Evolutionary conservation across 108 stramenopile species (phyloP).

Genomic region (Craspedostauros australis): DNA sequence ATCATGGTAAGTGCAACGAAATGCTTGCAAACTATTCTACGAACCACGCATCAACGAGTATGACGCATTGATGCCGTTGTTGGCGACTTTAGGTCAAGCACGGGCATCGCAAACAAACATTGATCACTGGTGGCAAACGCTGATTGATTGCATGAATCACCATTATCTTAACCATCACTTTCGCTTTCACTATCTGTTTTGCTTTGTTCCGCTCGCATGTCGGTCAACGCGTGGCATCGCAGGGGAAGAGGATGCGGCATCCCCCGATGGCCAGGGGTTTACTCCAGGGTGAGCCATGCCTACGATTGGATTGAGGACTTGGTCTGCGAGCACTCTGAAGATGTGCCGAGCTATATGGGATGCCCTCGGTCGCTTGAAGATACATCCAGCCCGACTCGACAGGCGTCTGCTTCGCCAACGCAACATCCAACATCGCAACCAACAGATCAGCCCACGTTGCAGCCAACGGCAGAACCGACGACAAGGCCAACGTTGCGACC

Average conservation of each 20-base stretch:
- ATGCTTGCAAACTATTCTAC: background rate
- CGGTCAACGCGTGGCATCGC: background rate
- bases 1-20: slow-evolving; percentile 36
- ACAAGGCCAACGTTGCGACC: too few species aligned
- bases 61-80: too few species aligned
- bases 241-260: slow-evolving; percentile 29
- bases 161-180: too few species aligned
- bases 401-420: background rate
- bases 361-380: too few species aligned
- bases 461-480: background rate
- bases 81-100: too few species aligned
- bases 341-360: slow-evolving; percentile 18
- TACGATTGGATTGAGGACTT: slow-evolving; percentile 54
- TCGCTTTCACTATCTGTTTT: background rate
- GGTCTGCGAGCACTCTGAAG: slow-evolving; percentile 32
- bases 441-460: background rate
- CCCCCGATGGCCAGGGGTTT: slow-evolving; percentile 43
- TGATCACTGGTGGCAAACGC: too few species aligned
- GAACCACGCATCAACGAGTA: too few species aligned
- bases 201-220: background rate
- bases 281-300: slow-evolving; percentile 43
- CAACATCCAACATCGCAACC: background rate
- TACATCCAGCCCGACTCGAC: background rate
- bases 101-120: too few species aligned
- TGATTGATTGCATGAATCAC: too few species aligned